Conservation (phyloP, 495 filamentous ascomycete species). For the Tuber melanosporum region DNA sequence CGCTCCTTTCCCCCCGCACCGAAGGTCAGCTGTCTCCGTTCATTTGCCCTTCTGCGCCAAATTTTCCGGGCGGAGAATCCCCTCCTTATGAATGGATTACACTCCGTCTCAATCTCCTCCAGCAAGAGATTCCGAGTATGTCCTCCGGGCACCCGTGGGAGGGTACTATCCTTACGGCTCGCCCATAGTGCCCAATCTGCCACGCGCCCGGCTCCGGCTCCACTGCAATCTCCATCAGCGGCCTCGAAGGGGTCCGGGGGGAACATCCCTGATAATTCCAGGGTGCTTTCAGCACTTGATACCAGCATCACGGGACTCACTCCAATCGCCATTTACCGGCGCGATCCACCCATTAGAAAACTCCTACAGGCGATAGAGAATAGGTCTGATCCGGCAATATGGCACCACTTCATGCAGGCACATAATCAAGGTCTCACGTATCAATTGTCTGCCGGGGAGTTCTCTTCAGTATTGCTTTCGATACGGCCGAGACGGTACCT, state of each 20-base stretch:
- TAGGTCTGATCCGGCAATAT: constrained; percentile 23
- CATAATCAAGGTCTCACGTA: not conserved
- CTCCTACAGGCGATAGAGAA: constrained; percentile 32
- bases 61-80: constrained; percentile 20
- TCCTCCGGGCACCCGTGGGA: constrained; percentile 32
- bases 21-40: not conserved
- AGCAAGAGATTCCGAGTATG: constrained; percentile 33
- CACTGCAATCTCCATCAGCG: not conserved
- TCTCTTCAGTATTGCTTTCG: constrained; percentile 29
- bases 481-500: constrained; percentile 24
- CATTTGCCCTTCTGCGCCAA: constrained; percentile 13
- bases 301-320: constrained; percentile 24
- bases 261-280: not conserved
- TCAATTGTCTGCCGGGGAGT: constrained; percentile 24
- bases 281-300: constrained; percentile 14
- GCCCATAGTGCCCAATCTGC: constrained; percentile 10
- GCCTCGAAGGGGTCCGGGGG: not conserved
- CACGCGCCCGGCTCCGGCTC: not conserved
- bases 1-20: constrained; percentile 1
- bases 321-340: constrained; percentile 19
- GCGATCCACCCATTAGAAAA: constrained; percentile 18
- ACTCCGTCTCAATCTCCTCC: constrained; percentile 25
- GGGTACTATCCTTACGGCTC: constrained; percentile 32
- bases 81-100: constrained; percentile 40
- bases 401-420: constrained; percentile 25